Conservation (phyloP, 2,329 filamentous ascomycete species). For the Chrysosporium queenslandicum region DNA sequence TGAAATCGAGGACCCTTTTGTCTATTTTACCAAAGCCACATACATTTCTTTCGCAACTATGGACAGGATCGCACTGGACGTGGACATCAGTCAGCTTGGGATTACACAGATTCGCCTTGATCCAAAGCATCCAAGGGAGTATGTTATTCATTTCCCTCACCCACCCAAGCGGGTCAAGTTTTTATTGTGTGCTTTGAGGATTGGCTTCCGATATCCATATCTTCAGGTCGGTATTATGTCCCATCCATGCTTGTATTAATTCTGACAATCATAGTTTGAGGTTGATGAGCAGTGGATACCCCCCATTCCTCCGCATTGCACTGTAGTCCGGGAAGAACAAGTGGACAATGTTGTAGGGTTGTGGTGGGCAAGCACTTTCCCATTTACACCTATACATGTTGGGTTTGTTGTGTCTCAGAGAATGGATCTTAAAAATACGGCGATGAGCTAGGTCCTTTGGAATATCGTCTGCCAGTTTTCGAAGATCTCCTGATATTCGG, state of each 20-base stretch:
- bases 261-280: conserved; percentile 1
- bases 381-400: conserved; percentile 5
- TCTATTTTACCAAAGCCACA: conserved; percentile 12
- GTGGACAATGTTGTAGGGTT: conserved; percentile 14
- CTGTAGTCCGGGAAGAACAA: too few relatives aligned
- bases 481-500: too few relatives aligned
- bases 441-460: too few relatives aligned
- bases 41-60: conserved; percentile 15
- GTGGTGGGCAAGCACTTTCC: conserved; percentile 11
- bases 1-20: not conserved
- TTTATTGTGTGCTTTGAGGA: not conserved
- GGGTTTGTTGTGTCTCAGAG: not conserved
- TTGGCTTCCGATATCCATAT: not conserved
- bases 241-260: not conserved
- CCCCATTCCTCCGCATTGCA: not conserved
- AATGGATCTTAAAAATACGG: conserved; percentile 1
- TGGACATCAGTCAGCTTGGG: too few relatives aligned
- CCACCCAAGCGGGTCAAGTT: conserved; percentile 3
- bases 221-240: not conserved
- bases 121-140: not conserved
- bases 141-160: not conserved
- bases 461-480: too few relatives aligned
- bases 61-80: not conserved
- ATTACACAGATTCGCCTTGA: too few relatives aligned
- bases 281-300: conserved; percentile 2